These are phyloP conservation scores for Jacaranda copaia DNA, from an alignment of 257 asterid genomes.

Conservation along the genomic window DNA sequence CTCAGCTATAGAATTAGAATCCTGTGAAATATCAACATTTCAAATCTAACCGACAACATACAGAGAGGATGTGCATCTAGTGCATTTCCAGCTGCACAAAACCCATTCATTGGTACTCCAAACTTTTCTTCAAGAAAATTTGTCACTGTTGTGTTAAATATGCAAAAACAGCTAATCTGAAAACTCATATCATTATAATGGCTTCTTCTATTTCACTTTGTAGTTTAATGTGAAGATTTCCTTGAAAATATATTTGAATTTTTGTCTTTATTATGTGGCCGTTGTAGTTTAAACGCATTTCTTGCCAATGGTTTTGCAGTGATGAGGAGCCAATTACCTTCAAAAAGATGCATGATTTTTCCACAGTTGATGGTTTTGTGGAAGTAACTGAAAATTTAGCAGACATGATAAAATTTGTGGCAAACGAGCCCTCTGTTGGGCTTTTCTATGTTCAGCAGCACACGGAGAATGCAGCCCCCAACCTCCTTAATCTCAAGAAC, in stretches of 20 bases:
- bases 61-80: neutral
- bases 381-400: constrained; percentile 81
- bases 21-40: neutral
- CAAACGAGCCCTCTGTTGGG: constrained; percentile 98
- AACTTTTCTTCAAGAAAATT: neutral
- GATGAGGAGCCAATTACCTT: constrained; percentile 80
- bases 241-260: neutral
- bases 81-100: too few species aligned
- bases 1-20: neutral
- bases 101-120: too few species aligned
- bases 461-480: constrained; percentile 70
- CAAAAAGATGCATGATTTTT: constrained; percentile 80
- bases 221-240: neutral
- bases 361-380: constrained; percentile 83
- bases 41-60: neutral
- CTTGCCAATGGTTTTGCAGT: constrained; percentile 46
- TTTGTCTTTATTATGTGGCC: neutral
- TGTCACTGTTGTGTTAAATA: neutral
- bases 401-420: constrained; percentile 85
- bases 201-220: neutral
- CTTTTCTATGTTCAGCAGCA: constrained; percentile 95
- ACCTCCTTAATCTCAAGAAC: constrained; percentile 73
- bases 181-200: neutral
- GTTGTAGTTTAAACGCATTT: neutral
- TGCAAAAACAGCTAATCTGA: neutral